A percentile compares a stretch with the other conserved stretches of the same genome.
Conservation (phyloP, 2,329 filamentous ascomycete genomes). For the Verticillium klebahnii region DNA sequence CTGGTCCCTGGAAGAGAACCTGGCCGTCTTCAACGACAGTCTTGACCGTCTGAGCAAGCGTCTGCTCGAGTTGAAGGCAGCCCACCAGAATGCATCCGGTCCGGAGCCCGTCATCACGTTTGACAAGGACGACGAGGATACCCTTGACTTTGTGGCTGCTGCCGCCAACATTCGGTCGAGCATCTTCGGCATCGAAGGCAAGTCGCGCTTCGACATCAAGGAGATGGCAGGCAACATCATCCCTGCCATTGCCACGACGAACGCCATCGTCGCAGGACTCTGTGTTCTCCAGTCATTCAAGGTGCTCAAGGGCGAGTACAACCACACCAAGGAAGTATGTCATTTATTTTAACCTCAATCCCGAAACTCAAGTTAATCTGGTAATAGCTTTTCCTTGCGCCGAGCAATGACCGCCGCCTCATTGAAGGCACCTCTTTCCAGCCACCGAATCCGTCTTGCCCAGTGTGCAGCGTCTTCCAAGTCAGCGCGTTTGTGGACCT, state of each 20-base stretch:
- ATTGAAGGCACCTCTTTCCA: conserved; percentile 53
- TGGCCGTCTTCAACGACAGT: conserved; percentile 82
- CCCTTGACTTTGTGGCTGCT: conserved; percentile 87
- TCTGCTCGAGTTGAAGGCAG: conserved; percentile 57
- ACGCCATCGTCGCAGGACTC: conserved; percentile 89
- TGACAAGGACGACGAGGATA: conserved; percentile 95
- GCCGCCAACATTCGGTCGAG: conserved; percentile 84
- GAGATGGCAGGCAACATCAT: conserved; percentile 99
- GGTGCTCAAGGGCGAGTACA: conserved; percentile 68
- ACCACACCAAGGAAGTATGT: conserved; percentile 67
- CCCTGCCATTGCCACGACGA: conserved; percentile 95
- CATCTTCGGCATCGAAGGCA: conserved; percentile 83
- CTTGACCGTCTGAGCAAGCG: conserved; percentile 72
- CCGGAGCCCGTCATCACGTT: conserved; percentile 71
- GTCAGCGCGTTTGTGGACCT: conserved; percentile 64
- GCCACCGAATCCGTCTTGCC: conserved; percentile 74
- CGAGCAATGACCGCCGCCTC: conserved; percentile 53
- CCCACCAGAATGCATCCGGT: conserved; percentile 36
- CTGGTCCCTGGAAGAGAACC: conserved; percentile 82
- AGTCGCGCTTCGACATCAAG: conserved; percentile 95
- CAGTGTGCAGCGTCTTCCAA: conserved; percentile 74
- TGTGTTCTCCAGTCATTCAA: conserved; percentile 94
- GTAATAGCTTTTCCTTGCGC: conserved; percentile 69
- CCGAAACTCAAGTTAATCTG: neutral
- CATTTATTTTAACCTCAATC: neutral